These are phyloP conservation scores for Carpinus viminea DNA, from an alignment of 306 rosid genomes.

Conservation along the genomic window DNA sequence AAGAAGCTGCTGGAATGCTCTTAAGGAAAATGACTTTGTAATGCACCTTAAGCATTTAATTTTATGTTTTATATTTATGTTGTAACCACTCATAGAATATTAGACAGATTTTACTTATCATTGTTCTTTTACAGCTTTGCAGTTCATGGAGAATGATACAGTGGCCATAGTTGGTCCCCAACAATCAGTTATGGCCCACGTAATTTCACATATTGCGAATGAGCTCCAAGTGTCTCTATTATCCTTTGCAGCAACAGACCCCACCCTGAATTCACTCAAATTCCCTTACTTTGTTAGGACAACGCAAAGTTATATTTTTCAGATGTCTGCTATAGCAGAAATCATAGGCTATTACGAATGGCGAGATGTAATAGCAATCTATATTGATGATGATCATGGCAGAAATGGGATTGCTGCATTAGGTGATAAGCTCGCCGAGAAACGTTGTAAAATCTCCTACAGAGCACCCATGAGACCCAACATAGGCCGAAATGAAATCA, in stretches of 20 bases:
- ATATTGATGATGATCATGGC: slow-evolving; percentile 85
- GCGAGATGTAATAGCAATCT: slow-evolving; percentile 84
- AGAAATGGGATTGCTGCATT: slow-evolving; percentile 77
- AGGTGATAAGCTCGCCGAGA: slow-evolving; percentile 74
- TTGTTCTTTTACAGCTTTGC: slow-evolving; percentile 51
- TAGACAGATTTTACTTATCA: slow-evolving; percentile 10
- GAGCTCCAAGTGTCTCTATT: slow-evolving; percentile 85
- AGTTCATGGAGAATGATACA: slow-evolving; percentile 61
- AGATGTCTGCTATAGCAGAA: slow-evolving; percentile 84
- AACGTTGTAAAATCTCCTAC: slow-evolving; percentile 71
- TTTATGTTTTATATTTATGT: too few relatives aligned
- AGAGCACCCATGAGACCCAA: slow-evolving; percentile 65
- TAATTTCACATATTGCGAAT: slow-evolving; percentile 76
- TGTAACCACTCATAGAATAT: background rate
- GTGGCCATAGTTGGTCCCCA: slow-evolving; percentile 96
- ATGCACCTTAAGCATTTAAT: too few relatives aligned
- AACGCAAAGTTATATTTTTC: slow-evolving; percentile 60
- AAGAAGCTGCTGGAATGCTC: too few relatives aligned
- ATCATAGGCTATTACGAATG: slow-evolving; percentile 62
- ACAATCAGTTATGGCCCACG: slow-evolving; percentile 74
- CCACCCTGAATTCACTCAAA: slow-evolving; percentile 80
- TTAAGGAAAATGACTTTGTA: too few relatives aligned
- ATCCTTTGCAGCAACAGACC: slow-evolving; percentile 78
- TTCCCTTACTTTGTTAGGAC: slow-evolving; percentile 85
- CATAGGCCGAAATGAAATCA: slow-evolving; percentile 53